Evolutionary conservation across 306 rosid genomes (phyloP).

Genomic region (Trifolium repens): DNA sequence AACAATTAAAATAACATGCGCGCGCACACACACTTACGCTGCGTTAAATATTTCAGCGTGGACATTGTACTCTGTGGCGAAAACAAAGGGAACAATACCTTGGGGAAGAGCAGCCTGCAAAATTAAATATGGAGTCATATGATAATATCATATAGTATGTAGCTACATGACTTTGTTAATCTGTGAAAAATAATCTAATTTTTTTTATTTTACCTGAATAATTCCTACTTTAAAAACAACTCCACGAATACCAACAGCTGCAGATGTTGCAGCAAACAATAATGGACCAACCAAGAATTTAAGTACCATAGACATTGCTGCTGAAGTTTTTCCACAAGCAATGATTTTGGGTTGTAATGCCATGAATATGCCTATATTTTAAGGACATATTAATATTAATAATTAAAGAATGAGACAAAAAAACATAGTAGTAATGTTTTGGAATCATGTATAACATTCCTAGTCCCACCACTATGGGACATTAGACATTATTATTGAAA

Average conservation of each 20-base stretch:
- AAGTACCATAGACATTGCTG: constrained; percentile 39
- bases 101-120: constrained; percentile 53
- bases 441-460: background rate
- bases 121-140: background rate
- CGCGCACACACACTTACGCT: constrained; percentile 40
- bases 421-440: background rate
- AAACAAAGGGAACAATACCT: constrained; percentile 44
- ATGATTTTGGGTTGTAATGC: constrained; percentile 50
- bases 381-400: background rate
- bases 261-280: constrained; percentile 39
- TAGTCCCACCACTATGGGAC: background rate
- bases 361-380: constrained; percentile 47
- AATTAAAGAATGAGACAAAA: background rate
- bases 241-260: constrained; percentile 44
- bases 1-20: background rate
- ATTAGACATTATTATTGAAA: too few relatives aligned
- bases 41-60: constrained; percentile 47
- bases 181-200: background rate
- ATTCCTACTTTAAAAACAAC: constrained; percentile 39
- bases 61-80: constrained; percentile 47
- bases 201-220: constrained; percentile 43
- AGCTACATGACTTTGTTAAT: background rate
- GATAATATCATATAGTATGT: too few relatives aligned
- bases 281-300: constrained; percentile 47
- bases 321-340: constrained; percentile 42